Evolutionary conservation across 2,329 filamentous ascomycete genomes (phyloP).

Genomic region (Alternaria sp.): DNA sequence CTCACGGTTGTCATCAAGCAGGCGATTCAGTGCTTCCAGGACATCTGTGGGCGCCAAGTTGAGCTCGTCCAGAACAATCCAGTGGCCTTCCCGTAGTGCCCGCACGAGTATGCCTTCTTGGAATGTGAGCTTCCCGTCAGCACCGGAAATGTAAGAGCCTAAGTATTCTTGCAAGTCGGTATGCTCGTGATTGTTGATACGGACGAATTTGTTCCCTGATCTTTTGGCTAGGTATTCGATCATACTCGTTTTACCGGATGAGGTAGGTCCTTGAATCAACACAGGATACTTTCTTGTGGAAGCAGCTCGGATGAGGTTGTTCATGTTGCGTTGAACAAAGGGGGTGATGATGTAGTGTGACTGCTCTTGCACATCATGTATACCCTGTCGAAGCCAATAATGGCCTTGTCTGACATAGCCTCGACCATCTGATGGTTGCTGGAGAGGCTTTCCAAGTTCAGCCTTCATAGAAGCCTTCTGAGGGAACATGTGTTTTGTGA

Average conservation of each 20-base stretch:
- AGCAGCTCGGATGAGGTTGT: constrained; percentile 91
- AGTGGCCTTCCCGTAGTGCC: constrained; percentile 90
- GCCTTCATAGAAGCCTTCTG: constrained; percentile 73
- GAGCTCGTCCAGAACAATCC: constrained; percentile 97
- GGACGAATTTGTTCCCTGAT: constrained; percentile 94
- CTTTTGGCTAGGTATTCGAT: constrained; percentile 97
- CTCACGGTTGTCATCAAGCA: constrained; percentile 96
- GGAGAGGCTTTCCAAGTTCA: constrained; percentile 79
- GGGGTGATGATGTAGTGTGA: constrained; percentile 95
- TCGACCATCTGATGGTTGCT: constrained; percentile 76
- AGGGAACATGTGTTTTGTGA: constrained; percentile 80
- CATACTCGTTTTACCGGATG: constrained; percentile 98
- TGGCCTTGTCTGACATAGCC: constrained; percentile 86
- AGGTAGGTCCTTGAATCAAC: constrained; percentile 94
- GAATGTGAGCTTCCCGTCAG: constrained; percentile 85
- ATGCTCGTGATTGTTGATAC: constrained; percentile 99
- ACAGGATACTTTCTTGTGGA: constrained; percentile 93
- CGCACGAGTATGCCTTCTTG: constrained; percentile 94
- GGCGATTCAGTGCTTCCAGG: constrained; percentile 90
- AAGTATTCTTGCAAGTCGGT: constrained; percentile 98
- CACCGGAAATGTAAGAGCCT: constrained; percentile 87
- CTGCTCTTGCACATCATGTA: constrained; percentile 71
- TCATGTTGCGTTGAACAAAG: constrained; percentile 91
- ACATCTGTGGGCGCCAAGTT: constrained; percentile 98
- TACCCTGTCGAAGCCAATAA: constrained; percentile 88